Evolutionary conservation across 148 eudicot species (phyloP), one percentile per base, ranked within the genome.

Genomic region (Selenicereus undatus): DNA sequence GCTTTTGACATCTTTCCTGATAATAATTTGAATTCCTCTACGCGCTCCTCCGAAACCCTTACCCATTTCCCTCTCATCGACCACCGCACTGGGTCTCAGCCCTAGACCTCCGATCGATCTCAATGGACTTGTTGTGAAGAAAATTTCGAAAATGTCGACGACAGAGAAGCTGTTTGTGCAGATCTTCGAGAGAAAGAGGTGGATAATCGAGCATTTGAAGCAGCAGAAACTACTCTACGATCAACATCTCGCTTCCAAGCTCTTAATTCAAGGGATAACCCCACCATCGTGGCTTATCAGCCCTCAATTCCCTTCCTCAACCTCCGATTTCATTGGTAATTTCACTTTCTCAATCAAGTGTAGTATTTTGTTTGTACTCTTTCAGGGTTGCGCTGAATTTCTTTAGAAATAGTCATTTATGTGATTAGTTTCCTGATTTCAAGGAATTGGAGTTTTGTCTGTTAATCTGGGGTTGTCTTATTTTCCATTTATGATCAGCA

Each of bases 161-260:
- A 81, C 86, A 35, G 99, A 95, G 91, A 92, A 89, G 89, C 90
- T 92, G 39, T 86, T 95, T 45, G 85, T 84, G 35, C 90, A 90
- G 80, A 88, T 95, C 75, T 92, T 91, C 88, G 97, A 95, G 43
- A 88, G 89, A 65, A 93, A 90, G 89, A 78, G 86, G 48, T 79
- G 79, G 75, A 88, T 92, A 32, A 86, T 90, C 76, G 89, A 92
- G 66, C 87, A 86, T 73, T 87, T 90, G 76, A 87, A 90, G 85
- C 88, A 89, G 20, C 96, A 91, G 42, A 87, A 91, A 50, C 90
- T 89, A 32, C 76, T 87, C 18, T 93, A 89, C 86, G 85, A 83
- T 43, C 92, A 90, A 77, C 86, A 90, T 48, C 97, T 93, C 83
- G 92, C 91, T 69, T 91, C 99, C 45, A 90, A 90, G 81, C 89